A percentile compares a stretch with the other conserved stretches of the same genome.
Conservation (phyloP, 768 basidiomycete species). For the Tricholomella constricta region DNA sequence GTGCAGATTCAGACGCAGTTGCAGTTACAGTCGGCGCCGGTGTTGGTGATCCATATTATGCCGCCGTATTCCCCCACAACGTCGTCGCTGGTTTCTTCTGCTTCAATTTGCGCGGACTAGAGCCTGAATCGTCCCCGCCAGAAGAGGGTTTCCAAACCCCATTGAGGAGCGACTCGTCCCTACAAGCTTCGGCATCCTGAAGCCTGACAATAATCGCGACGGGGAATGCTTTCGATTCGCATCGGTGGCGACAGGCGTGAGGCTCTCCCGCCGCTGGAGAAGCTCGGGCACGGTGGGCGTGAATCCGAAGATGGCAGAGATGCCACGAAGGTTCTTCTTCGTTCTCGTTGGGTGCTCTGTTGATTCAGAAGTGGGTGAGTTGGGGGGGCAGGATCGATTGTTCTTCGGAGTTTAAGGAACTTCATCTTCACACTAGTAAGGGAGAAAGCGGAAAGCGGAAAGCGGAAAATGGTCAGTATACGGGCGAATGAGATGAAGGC, state of each 20-base stretch:
- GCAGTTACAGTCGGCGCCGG: too few relatives aligned
- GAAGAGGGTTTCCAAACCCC: neutral
- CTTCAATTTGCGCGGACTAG: too few relatives aligned
- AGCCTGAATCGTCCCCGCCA: neutral
- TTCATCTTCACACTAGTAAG: too few relatives aligned
- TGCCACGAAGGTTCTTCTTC: neutral
- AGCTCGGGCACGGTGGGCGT: neutral
- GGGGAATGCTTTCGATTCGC: neutral
- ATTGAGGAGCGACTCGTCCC: neutral
- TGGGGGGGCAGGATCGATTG: too few relatives aligned
- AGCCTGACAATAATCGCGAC: neutral
- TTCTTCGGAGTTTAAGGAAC: too few relatives aligned
- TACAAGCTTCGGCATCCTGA: neutral
- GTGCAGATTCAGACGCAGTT: too few relatives aligned
- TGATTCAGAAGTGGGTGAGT: neutral
- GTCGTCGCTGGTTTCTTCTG: too few relatives aligned
- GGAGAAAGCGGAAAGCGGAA: too few relatives aligned
- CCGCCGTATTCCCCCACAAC: too few relatives aligned
- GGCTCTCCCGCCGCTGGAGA: neutral
- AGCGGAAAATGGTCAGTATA: too few relatives aligned
- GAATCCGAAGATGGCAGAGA: neutral
- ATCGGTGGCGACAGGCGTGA: neutral
- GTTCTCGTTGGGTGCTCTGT: neutral
- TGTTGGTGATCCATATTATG: too few relatives aligned
- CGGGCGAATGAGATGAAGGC: too few relatives aligned